Base-by-base conservation (phyloP, 805 yeast species). In the Candida berthetii region DNA sequence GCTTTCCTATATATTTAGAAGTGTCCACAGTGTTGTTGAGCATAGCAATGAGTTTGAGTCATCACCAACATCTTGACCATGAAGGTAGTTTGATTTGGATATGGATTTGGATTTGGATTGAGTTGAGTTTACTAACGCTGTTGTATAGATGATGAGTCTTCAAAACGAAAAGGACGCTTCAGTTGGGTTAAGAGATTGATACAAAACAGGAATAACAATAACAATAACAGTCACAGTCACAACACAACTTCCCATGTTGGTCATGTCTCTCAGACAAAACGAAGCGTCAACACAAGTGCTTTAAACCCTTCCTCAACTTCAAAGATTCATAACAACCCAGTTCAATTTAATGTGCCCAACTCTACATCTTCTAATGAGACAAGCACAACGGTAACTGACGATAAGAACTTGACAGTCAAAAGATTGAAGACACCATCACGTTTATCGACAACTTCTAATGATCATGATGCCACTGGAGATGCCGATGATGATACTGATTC, bases 101-200 rank as follows among this genome's bases (percentile, higher is more conserved):
- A n/a, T n/a, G n/a, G n/a, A n/a, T n/a, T n/a, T n/a, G n/a, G n/a
- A n/a, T n/a, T n/a, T n/a, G n/a, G n/a, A n/a, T n/a, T n/a, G n/a
- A n/a, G n/a, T n/a, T n/a, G n/a, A n/a, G n/a, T 27, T 13, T n/a
- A 20, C 28, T 20, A 34, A 20, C 28, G 2, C 7, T 16, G 10
- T n/a, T n/a, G 7, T 13, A 4, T 31, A 7, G 17, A 14, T 20
- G 36, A 34, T 34, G 27, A 31, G 4, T 31, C 34, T 31, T 16
- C 28, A 34, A 16, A 7, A 35, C 36, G 36, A 18, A 31, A 35
- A 8, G 44, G 52, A n/a, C 42, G 47, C 6, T 48, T 50, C 19
- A 29, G 46, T 2, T 50, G 54, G 54, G 50, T 50, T 2, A 48
- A 39, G 36, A 48, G 43, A 33, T 40, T 50, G 1, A 44, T 50